phyloP scores from a whole-genome alignment of 495 filamentous ascomycete genomes.

The Daldinia decipiens region DNA sequence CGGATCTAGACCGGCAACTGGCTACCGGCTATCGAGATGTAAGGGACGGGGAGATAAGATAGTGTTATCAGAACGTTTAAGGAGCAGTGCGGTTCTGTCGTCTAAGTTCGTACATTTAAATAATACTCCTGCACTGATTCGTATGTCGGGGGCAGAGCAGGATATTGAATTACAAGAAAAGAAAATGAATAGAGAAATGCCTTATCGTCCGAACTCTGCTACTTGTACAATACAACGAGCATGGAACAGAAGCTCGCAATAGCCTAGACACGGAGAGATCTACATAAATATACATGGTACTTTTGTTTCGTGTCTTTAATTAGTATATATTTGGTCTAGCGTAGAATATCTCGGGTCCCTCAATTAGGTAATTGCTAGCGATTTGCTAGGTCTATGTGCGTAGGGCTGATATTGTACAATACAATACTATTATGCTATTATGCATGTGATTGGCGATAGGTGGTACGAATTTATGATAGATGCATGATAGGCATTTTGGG shows the following conservation, averaged over 20 bases:
- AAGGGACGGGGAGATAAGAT: constrained; percentile 13
- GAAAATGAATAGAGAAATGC: constrained; percentile 10
- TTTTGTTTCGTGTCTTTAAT: background rate
- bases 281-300: constrained; percentile 26
- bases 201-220: constrained; percentile 18
- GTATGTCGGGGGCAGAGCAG: background rate
- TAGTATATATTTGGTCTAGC: background rate
- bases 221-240: constrained; percentile 33
- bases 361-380: constrained; percentile 19
- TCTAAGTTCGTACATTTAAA: background rate
- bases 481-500: background rate
- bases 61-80: background rate
- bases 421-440: no score
- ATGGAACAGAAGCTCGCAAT: constrained; percentile 25
- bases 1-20: background rate
- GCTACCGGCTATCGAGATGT: background rate
- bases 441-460: constrained; percentile 24
- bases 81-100: background rate
- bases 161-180: background rate
- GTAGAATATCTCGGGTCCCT: background rate
- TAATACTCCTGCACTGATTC: background rate
- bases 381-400: constrained; percentile 5
- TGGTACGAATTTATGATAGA: constrained; percentile 9
- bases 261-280: constrained; percentile 23
- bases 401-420: constrained; percentile 6